These are phyloP conservation scores for Rhynchosporium secalis DNA, from an alignment of 2,329 filamentous ascomycete genomes.

Conservation along the genomic window DNA sequence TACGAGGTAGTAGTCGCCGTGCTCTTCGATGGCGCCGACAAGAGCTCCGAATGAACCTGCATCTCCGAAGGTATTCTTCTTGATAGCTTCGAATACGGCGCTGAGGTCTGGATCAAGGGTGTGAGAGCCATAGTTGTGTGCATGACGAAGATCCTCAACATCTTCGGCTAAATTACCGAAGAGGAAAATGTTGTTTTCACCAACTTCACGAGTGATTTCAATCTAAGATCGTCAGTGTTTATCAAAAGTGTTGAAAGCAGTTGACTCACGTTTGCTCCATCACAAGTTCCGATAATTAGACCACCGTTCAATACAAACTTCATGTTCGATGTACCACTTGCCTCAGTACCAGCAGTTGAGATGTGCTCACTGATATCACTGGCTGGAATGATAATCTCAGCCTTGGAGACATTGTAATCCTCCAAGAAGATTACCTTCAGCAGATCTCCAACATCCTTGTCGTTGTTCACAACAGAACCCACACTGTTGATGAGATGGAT, in stretches of 20 bases:
- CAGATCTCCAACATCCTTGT: slow-evolving; percentile 86
- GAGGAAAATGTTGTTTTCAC: slow-evolving; percentile 96
- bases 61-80: slow-evolving; percentile 78
- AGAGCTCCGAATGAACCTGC: slow-evolving; percentile 77
- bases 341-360: slow-evolving; percentile 94
- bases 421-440: slow-evolving; percentile 97
- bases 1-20: slow-evolving; percentile 96
- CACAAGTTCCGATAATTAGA: slow-evolving; percentile 95
- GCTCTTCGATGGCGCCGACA: slow-evolving; percentile 80
- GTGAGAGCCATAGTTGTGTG: slow-evolving; percentile 81
- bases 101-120: slow-evolving; percentile 73
- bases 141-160: slow-evolving; percentile 91
- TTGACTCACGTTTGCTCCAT: slow-evolving; percentile 85
- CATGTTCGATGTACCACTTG: slow-evolving; percentile 94
- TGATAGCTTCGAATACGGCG: slow-evolving; percentile 82
- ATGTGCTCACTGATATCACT: slow-evolving; percentile 98
- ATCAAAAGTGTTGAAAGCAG: background rate
- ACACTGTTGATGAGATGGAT: slow-evolving; percentile 97
- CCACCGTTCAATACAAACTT: slow-evolving; percentile 98
- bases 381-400: slow-evolving; percentile 91
- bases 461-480: slow-evolving; percentile 85
- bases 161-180: slow-evolving; percentile 96
- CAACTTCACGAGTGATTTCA: slow-evolving; percentile 95
- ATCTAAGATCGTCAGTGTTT: slow-evolving; percentile 54
- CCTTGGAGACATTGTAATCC: slow-evolving; percentile 99